phyloP scores from a whole-genome alignment of 805 yeast genomes.

The Candida alai region DNA sequence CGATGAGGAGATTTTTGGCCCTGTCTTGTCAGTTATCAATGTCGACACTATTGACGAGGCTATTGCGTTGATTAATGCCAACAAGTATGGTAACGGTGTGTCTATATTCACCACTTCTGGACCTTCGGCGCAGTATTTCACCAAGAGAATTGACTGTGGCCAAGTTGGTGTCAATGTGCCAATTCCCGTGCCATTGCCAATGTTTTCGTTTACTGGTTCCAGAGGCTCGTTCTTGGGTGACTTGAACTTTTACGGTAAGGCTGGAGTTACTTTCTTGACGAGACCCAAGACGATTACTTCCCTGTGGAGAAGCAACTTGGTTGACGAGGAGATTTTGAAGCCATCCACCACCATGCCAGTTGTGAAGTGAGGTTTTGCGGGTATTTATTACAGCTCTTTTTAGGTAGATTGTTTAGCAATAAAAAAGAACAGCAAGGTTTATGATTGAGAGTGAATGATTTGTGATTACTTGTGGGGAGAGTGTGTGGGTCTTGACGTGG shows the following conservation, averaged over 20 bases:
- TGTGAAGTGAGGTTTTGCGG: slow-evolving; percentile 46
- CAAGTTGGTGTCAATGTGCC: slow-evolving; percentile 79
- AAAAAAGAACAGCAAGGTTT: no score
- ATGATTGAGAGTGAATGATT: no score
- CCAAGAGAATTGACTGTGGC: slow-evolving; percentile 64
- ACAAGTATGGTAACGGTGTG: slow-evolving; percentile 66
- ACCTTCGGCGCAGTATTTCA: slow-evolving; percentile 65
- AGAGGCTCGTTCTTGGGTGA: slow-evolving; percentile 76
- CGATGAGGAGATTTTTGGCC: slow-evolving; percentile 76
- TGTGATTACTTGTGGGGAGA: no score
- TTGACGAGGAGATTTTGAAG: slow-evolving; percentile 42
- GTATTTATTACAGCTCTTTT: no score
- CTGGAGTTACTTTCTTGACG: slow-evolving; percentile 69
- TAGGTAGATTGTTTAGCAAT: slow-evolving; percentile 4
- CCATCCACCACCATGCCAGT: slow-evolving; percentile 70
- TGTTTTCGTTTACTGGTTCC: slow-evolving; percentile 77
- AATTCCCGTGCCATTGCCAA: slow-evolving; percentile 76
- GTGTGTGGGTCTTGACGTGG: no score
- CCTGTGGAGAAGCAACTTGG: slow-evolving; percentile 57
- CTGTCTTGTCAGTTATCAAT: slow-evolving; percentile 61
- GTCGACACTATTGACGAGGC: slow-evolving; percentile 67
- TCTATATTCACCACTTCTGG: slow-evolving; percentile 70
- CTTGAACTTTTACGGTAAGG: slow-evolving; percentile 73
- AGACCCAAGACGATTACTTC: slow-evolving; percentile 73
- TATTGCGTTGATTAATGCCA: slow-evolving; percentile 55